Percentiles rank a stretch among this genome's conserved stretches.
Evolutionary conservation across 352 stramenopile species (phyloP).

Genomic region (Globisporangium abappressorium): DNA sequence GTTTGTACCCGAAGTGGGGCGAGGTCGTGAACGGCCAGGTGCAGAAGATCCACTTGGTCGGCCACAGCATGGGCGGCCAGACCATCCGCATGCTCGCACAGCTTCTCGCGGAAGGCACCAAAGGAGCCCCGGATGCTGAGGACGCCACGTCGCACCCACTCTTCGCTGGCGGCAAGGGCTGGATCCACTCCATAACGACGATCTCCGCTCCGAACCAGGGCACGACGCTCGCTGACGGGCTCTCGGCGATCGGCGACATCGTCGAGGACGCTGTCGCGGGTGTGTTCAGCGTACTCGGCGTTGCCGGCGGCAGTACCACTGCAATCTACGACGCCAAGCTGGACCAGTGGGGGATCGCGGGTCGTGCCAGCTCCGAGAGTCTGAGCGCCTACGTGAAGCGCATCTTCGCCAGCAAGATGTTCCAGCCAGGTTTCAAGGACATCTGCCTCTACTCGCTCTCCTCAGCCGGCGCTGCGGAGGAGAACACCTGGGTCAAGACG

Average conservation of each 20-base stretch:
- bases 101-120: conserved; percentile 32
- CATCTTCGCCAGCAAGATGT: conserved; percentile 18
- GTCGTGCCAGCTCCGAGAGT: conserved; percentile 14
- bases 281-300: conserved; percentile 18
- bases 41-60: conserved; percentile 41
- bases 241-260: conserved; percentile 18
- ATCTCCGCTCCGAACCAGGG: conserved; percentile 26
- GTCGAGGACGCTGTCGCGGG: conserved; percentile 14
- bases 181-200: conserved; percentile 38
- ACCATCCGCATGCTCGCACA: conserved; percentile 42
- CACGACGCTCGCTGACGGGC: conserved; percentile 23
- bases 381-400: conserved; percentile 29
- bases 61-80: conserved; percentile 42
- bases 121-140: conserved; percentile 24
- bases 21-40: conserved; percentile 30
- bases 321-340: conserved; percentile 30
- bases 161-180: conserved; percentile 32
- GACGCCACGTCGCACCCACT: conserved; percentile 18
- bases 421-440: conserved; percentile 22
- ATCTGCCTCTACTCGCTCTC: conserved; percentile 28
- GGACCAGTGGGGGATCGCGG: conserved; percentile 28
- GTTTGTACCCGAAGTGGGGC: conserved; percentile 41
- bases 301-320: conserved; percentile 1
- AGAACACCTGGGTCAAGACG: conserved; percentile 35
- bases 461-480: conserved; percentile 22